phyloP scores from a whole-genome alignment of 164 flowering plant species.

The Saururus chinensis region DNA sequence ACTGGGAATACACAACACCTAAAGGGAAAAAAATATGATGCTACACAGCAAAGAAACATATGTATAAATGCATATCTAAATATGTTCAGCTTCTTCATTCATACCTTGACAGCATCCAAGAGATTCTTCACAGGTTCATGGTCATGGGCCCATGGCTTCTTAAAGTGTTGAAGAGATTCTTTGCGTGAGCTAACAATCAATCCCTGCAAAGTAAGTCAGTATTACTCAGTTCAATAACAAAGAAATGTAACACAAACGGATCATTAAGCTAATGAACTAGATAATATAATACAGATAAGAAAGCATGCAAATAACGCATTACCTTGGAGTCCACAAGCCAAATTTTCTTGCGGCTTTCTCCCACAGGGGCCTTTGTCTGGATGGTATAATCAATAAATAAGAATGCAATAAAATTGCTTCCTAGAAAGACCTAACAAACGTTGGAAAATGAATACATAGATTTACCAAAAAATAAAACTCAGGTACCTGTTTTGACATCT shows the following conservation, averaged over 20 bases:
- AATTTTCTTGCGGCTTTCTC: conserved; percentile 73
- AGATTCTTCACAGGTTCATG: conserved; percentile 70
- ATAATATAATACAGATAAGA: not conserved
- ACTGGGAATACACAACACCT: not conserved
- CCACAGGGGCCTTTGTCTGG: conserved; percentile 66
- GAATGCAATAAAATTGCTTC: no score
- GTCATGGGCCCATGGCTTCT: conserved; percentile 98
- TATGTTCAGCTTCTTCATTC: not conserved
- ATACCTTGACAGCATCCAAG: conserved; percentile 74
- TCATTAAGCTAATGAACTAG: not conserved
- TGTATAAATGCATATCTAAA: no score
- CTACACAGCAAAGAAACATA: not conserved
- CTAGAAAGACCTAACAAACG: not conserved
- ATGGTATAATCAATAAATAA: not conserved
- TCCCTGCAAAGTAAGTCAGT: conserved; percentile 34
- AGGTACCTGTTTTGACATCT: conserved; percentile 70
- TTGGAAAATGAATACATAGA: not conserved
- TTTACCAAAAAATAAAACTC: not conserved
- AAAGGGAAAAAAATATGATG: not conserved
- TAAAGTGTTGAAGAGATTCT: conserved; percentile 89
- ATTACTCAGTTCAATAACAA: no score
- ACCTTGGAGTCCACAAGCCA: conserved; percentile 99
- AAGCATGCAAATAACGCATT: not conserved
- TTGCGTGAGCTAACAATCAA: conserved; percentile 70
- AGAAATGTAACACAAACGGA: conserved; percentile 2